Conservation (phyloP, 2,329 filamentous ascomycete species). For the Orbilia ellipsospora region DNA sequence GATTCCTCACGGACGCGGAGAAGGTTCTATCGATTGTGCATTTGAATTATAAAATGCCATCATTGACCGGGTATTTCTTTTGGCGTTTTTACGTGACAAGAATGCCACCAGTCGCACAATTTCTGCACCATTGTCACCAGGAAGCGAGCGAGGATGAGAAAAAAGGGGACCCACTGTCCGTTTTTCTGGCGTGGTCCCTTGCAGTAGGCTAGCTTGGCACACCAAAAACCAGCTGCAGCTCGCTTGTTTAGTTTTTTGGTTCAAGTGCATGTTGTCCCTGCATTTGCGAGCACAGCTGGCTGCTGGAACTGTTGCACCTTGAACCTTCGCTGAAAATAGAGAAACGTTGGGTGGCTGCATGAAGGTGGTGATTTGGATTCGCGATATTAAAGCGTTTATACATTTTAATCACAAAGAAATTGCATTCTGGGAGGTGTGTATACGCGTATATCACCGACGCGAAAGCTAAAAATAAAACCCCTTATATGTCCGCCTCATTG, state of each 20-base stretch:
- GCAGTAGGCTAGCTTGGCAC: not conserved
- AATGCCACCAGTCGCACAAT: slow-evolving; percentile 10
- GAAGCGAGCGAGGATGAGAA: not conserved
- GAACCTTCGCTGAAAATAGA: no score
- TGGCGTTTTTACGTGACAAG: not conserved
- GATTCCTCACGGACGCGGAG: slow-evolving; percentile 10
- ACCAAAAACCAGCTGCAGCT: slow-evolving; percentile 6
- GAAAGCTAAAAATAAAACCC: no score
- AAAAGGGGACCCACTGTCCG: not conserved
- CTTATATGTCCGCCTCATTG: no score
- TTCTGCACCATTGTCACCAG: not conserved
- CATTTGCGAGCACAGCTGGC: not conserved
- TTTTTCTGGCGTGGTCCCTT: slow-evolving; percentile 6
- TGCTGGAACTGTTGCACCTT: no score
- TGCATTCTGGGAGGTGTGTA: no score
- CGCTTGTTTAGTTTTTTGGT: slow-evolving; percentile 13
- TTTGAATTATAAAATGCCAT: not conserved
- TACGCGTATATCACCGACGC: no score
- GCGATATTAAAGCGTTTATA: no score
- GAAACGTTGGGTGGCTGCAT: not conserved
- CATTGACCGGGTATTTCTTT: not conserved
- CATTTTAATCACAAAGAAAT: no score
- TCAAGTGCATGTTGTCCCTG: not conserved
- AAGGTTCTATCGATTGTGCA: slow-evolving; percentile 6
- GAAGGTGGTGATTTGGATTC: not conserved